These are phyloP conservation scores for Eimeria falciformis DNA, from an alignment of 169 alveolate genomes.

Conservation along the genomic window DNA sequence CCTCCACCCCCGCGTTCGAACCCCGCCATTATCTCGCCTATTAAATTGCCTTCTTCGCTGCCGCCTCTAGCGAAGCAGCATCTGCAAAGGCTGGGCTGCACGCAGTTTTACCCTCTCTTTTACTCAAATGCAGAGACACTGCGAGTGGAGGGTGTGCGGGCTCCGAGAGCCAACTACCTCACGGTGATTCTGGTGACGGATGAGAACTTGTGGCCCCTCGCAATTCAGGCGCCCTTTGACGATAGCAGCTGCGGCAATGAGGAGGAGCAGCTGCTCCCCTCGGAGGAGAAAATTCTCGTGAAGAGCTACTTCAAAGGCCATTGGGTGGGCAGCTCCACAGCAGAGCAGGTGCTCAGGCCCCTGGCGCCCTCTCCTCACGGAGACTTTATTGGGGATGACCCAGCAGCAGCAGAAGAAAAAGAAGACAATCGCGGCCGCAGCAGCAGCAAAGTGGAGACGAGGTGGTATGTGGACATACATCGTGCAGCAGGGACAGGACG, in stretches of 20 bases:
- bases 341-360: slow-evolving; percentile 8
- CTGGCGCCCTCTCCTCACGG: neutral
- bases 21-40: neutral
- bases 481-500: neutral
- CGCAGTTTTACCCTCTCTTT: slow-evolving; percentile 18
- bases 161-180: neutral
- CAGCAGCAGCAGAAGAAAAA: too few species aligned
- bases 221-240: neutral
- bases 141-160: slow-evolving; percentile 31
- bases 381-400: neutral
- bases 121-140: slow-evolving; percentile 42
- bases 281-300: slow-evolving; percentile 8
- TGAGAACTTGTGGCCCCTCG: neutral
- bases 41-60: neutral
- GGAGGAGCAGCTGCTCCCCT: neutral
- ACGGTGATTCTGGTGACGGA: slow-evolving; percentile 41
- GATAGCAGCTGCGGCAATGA: neutral
- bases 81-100: slow-evolving; percentile 55
- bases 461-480: slow-evolving; percentile 55
- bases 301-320: slow-evolving; percentile 30
- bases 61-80: neutral
- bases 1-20: neutral
- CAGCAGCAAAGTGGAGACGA: slow-evolving; percentile 31
- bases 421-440: neutral
- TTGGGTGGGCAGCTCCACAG: slow-evolving; percentile 36